These are phyloP conservation scores for Dacryopinax spathularia DNA, from an alignment of 768 basidiomycete genomes.

Conservation along the genomic window DNA sequence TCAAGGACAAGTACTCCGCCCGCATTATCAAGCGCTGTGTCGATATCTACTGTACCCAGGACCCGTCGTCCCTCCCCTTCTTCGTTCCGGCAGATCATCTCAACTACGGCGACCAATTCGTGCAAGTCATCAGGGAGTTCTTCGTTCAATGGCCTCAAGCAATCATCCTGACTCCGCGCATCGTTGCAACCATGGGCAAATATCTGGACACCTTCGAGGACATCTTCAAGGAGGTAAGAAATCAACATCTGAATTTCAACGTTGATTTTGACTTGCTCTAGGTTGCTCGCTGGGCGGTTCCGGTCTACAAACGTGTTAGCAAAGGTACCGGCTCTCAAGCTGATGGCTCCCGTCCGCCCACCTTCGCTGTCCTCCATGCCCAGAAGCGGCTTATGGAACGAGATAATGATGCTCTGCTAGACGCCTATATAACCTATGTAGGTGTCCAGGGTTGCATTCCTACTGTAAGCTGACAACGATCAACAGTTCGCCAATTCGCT, in stretches of 20 bases:
- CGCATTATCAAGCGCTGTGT: background rate
- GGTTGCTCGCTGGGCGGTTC: background rate
- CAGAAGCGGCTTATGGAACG: background rate
- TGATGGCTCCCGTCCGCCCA: background rate
- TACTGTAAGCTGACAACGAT: background rate
- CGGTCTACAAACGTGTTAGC: background rate
- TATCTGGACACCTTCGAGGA: background rate
- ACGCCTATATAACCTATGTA: background rate
- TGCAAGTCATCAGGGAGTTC: background rate
- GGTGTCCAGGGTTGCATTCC: background rate
- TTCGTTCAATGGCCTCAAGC: background rate
- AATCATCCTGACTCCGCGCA: background rate
- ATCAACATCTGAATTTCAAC: background rate
- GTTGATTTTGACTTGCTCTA: background rate
- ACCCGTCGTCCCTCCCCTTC: background rate
- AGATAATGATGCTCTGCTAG: background rate
- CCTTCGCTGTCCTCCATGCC: background rate
- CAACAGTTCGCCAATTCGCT: background rate
- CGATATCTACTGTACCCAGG: background rate
- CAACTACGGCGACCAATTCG: background rate
- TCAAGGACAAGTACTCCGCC: background rate
- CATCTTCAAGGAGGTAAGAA: background rate
- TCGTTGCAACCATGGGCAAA: background rate
- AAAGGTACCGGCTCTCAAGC: background rate
- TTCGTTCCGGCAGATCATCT: background rate